Conservation (phyloP, 768 basidiomycete species). For the Russula lepida region DNA sequence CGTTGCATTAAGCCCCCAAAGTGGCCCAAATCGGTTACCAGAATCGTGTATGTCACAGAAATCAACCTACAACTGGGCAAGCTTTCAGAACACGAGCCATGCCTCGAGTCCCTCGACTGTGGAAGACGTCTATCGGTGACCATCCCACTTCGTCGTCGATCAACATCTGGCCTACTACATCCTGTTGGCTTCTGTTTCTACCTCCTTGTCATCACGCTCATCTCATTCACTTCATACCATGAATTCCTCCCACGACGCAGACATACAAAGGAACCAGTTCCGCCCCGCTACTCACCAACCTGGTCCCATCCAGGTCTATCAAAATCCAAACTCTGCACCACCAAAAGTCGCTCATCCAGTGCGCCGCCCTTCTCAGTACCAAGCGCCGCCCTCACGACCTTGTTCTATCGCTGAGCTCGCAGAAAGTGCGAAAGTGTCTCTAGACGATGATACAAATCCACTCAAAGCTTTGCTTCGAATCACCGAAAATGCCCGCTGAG, state of each 20-base stretch:
- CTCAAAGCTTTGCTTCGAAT: slow-evolving; percentile 60
- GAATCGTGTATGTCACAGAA: no score
- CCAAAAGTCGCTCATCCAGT: slow-evolving; percentile 4
- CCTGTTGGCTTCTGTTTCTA: no score
- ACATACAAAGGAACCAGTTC: slow-evolving; percentile 7
- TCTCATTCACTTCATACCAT: slow-evolving; percentile 7
- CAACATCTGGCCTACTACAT: no score
- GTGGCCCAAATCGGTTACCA: no score
- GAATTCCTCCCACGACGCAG: background rate
- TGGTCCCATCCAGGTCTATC: background rate
- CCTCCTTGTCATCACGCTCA: no score
- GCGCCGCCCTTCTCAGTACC: background rate
- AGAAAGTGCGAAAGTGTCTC: slow-evolving; percentile 44
- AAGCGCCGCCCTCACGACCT: slow-evolving; percentile 22
- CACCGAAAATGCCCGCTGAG: slow-evolving; percentile 54
- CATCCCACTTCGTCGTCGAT: no score
- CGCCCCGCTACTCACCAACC: slow-evolving; percentile 10
- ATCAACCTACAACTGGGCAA: no score
- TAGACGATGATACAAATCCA: slow-evolving; percentile 49
- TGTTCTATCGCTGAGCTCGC: slow-evolving; percentile 60
- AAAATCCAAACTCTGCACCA: slow-evolving; percentile 9
- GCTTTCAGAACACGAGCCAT: no score
- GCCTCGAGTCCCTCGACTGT: no score
- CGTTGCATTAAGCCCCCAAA: no score
- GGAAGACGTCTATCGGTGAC: no score